Evolutionary conservation across 352 stramenopile species (phyloP).

Genomic region (Halophytophthora polymorphica): DNA sequence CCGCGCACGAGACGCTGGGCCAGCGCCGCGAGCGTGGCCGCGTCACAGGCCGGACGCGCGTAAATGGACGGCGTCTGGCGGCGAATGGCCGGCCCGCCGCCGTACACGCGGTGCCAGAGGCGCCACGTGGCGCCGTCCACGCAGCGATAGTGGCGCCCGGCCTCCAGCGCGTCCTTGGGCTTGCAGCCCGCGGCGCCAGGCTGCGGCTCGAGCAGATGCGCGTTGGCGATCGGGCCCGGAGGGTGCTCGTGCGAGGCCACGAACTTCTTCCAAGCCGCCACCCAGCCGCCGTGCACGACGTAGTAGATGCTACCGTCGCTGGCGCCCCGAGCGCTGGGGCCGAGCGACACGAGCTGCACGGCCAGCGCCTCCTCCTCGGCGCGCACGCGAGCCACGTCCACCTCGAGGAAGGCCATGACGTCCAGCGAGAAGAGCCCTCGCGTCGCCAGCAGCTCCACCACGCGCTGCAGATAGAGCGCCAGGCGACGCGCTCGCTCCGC

Average conservation of each 20-base stretch:
- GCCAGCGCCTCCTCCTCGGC: slow-evolving; percentile 61
- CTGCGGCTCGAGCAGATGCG: slow-evolving; percentile 17
- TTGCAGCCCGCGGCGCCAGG: slow-evolving; percentile 2
- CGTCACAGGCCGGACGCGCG: slow-evolving; percentile 27
- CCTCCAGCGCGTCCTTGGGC: slow-evolving; percentile 36
- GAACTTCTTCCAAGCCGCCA: slow-evolving; percentile 51
- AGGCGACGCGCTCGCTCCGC: slow-evolving; percentile 32
- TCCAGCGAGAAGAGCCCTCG: slow-evolving; percentile 58
- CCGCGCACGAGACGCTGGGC: slow-evolving; percentile 51
- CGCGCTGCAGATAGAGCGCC: slow-evolving; percentile 44
- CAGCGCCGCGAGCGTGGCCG: slow-evolving; percentile 27
- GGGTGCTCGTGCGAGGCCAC: slow-evolving; percentile 12
- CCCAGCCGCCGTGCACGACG: slow-evolving; percentile 34
- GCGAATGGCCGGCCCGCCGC: slow-evolving; percentile 41
- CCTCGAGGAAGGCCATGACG: slow-evolving; percentile 69
- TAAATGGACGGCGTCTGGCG: slow-evolving; percentile 50
- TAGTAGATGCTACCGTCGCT: slow-evolving; percentile 28
- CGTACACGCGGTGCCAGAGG: slow-evolving; percentile 47
- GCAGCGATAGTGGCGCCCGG: slow-evolving; percentile 48
- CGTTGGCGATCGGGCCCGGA: slow-evolving; percentile 21
- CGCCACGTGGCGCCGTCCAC: slow-evolving; percentile 54
- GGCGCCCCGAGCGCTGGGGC: slow-evolving; percentile 7
- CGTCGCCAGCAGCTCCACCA: slow-evolving; percentile 47
- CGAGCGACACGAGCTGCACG: slow-evolving; percentile 30
- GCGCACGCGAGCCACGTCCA: slow-evolving; percentile 45